These are phyloP conservation scores for Mucor velutinosus DNA, from an alignment of 371 early-diverging fungal genomes.

Conservation along the genomic window DNA sequence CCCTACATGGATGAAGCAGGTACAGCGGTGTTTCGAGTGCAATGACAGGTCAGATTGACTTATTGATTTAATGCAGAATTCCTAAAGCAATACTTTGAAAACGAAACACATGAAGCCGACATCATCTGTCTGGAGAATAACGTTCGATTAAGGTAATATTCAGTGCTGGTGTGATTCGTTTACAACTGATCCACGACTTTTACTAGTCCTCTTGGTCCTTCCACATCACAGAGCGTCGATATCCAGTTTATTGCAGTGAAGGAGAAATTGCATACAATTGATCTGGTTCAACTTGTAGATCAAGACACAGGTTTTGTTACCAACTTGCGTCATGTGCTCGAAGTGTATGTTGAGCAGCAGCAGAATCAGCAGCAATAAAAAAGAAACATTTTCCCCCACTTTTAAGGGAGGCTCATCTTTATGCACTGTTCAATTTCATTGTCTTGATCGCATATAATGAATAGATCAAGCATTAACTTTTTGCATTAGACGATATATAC, in stretches of 20 bases:
- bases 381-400: not conserved
- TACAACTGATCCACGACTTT: not conserved
- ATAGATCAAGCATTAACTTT: too few relatives aligned
- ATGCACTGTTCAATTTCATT: not conserved
- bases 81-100: conserved; percentile 61
- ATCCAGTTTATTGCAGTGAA: conserved; percentile 80
- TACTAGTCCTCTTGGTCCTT: conserved; percentile 67
- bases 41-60: not conserved
- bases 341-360: conserved; percentile 41
- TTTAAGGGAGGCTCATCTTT: not conserved
- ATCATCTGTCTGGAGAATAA: conserved; percentile 77
- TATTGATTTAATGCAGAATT: conserved; percentile 39
- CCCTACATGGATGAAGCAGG: conserved; percentile 69
- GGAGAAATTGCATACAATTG: conserved; percentile 71
- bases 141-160: conserved; percentile 57
- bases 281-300: conserved; percentile 70
- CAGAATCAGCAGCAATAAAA: not conserved
- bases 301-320: conserved; percentile 71
- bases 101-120: conserved; percentile 71
- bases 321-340: conserved; percentile 62
- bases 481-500: too few relatives aligned
- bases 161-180: not conserved
- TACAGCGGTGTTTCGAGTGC: conserved; percentile 14
- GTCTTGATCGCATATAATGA: not conserved
- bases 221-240: conserved; percentile 71